Evolutionary conservation across 192 early-diverging fungal species (phyloP).

Genomic region (Gamsiella multidivaricata): DNA sequence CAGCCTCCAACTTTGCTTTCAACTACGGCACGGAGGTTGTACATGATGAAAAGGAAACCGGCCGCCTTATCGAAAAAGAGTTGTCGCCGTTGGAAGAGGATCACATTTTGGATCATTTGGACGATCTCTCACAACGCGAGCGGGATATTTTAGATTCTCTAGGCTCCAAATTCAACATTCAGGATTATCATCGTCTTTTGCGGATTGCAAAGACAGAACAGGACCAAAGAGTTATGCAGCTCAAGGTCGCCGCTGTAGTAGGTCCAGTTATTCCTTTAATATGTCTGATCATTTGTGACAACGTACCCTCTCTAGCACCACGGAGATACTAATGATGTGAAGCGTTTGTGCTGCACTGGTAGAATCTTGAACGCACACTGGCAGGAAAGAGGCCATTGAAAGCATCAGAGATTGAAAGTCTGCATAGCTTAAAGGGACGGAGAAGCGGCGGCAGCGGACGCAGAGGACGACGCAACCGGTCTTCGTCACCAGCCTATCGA

Average conservation of each 20-base stretch:
- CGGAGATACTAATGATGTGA: no score
- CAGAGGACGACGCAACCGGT: conserved; percentile 8
- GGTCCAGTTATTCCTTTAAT: neutral
- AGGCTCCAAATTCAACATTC: conserved; percentile 20
- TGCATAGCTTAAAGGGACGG: neutral
- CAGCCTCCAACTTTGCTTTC: conserved; percentile 12
- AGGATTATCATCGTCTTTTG: conserved; percentile 30
- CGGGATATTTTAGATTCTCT: conserved; percentile 24
- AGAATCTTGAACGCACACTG: conserved; percentile 40
- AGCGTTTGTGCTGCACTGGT: no score
- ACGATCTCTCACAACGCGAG: conserved; percentile 19
- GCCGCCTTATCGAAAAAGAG: conserved; percentile 5
- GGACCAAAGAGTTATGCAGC: conserved; percentile 28
- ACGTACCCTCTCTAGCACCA: no score
- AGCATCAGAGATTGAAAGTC: conserved; percentile 31
- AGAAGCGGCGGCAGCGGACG: neutral
- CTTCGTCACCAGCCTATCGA: conserved; percentile 8
- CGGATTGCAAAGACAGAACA: conserved; percentile 24
- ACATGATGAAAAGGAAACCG: neutral
- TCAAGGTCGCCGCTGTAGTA: conserved; percentile 47
- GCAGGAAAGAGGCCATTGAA: conserved; percentile 46
- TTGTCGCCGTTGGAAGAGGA: conserved; percentile 33
- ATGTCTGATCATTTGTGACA: no score
- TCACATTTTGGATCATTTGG: conserved; percentile 43
- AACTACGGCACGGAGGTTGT: conserved; percentile 29